Base-by-base conservation (phyloP, 805 yeast genomes). In the Nakazawaea siamensis region DNA sequence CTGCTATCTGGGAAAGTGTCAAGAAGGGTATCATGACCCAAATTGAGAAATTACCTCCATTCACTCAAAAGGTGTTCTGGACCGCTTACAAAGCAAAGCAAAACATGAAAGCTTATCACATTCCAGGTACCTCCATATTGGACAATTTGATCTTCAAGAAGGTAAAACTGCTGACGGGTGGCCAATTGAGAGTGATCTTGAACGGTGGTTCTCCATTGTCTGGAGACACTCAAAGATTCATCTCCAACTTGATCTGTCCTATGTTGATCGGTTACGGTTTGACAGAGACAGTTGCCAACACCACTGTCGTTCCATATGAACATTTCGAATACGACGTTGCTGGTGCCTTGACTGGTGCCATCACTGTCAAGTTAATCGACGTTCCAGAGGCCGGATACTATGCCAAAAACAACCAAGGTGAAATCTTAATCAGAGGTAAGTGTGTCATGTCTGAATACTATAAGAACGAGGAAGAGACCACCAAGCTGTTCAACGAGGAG, bases 1-100 rank as follows among this genome's bases (percentile, higher is more conserved):
- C 97, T 13, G 95, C 97, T 4, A 97, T 92, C 35, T 92, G 96
- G 95, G 98, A 92, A 66, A 70, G 81, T 25, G 85, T 92, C 42
- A 81, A 88, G 59, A 92, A 92, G 67, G 98, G 98, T 40, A 81
- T 92, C 40, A 42, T 85, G 39, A 73, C 73, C 37, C 87, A 88
- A 62, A 73, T 92, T 45, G 64, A 68, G 45, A 70, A 75, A 49
- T 67, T 68, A 49, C 81, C 95, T 13, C 49, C 74, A 12, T 47
- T 78, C 17, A 68, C 72, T 21, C 95, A 86, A 61, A 82, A 74
- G 55, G 51, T 90, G 29, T 92, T 92, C 57, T 92, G 98, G 97
- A 68, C 75, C 19, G 90, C 95, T 8, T 86, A 65, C 61, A 69
- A 71, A 51, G 73, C 92, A 37, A 92, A 90, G 63, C 44, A 60